These are phyloP conservation scores for Ramaria sp. DNA, from an alignment of 768 basidiomycete genomes.

Conservation along the genomic window DNA sequence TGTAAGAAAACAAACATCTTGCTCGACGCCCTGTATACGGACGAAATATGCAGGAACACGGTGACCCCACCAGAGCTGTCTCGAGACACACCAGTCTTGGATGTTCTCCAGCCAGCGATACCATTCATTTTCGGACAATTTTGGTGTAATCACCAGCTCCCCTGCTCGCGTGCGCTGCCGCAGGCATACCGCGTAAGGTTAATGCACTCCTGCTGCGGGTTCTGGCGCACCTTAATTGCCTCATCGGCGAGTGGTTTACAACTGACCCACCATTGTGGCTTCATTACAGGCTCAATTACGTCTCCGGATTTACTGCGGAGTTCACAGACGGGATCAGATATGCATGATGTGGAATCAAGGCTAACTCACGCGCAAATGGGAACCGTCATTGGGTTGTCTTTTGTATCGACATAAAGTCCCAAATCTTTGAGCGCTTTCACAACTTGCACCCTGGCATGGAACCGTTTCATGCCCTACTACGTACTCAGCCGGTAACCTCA, in stretches of 20 bases:
- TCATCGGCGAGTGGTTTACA: constrained; percentile 87
- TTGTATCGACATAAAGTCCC: constrained; percentile 80
- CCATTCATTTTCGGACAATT: constrained; percentile 87
- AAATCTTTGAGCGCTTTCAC: constrained; percentile 74
- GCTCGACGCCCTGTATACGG: constrained; percentile 62
- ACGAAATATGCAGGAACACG: constrained; percentile 92
- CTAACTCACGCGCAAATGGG: constrained; percentile 72
- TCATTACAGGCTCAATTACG: constrained; percentile 87
- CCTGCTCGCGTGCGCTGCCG: constrained; percentile 80
- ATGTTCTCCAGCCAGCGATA: constrained; percentile 91
- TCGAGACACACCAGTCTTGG: constrained; percentile 98
- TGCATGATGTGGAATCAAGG: not conserved
- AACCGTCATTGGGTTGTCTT: constrained; percentile 96
- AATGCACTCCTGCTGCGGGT: not conserved
- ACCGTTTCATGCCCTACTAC: constrained; percentile 86
- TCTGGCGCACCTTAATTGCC: constrained; percentile 55
- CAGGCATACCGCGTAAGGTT: not conserved
- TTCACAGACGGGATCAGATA: constrained; percentile 7
- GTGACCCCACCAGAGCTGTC: constrained; percentile 99
- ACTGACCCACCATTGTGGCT: constrained; percentile 99
- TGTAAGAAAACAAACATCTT: constrained; percentile 39
- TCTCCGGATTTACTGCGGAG: constrained; percentile 82
- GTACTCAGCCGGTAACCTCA: not conserved
- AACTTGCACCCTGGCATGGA: constrained; percentile 81
- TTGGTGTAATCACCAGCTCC: constrained; percentile 74